Conservation (phyloP, 2,329 filamentous ascomycete species). For the Exophiala phaeomuriformis region DNA sequence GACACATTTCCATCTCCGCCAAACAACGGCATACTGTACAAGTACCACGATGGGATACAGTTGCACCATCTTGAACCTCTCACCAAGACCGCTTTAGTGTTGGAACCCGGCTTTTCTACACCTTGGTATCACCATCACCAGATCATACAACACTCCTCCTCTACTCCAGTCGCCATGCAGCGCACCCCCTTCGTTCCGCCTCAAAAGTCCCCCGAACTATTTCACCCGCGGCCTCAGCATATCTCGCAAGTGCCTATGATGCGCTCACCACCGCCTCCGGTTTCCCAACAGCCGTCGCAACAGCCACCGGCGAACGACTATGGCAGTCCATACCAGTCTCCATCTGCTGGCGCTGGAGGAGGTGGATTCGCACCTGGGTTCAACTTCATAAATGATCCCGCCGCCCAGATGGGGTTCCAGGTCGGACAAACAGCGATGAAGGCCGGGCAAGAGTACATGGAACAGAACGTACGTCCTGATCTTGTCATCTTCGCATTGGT, state of each 20-base stretch:
- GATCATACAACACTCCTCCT: not conserved
- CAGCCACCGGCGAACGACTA: conserved; percentile 37
- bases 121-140: not conserved
- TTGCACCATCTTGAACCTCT: not conserved
- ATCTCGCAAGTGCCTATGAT: conserved; percentile 96
- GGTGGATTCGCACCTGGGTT: conserved; percentile 42
- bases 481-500: not conserved
- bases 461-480: conserved; percentile 70
- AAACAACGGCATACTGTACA: not conserved
- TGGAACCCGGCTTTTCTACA: not conserved
- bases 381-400: conserved; percentile 91
- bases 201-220: conserved; percentile 77
- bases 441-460: conserved; percentile 87
- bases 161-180: conserved; percentile 59
- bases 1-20: not conserved
- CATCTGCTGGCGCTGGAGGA: conserved; percentile 27
- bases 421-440: conserved; percentile 87
- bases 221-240: conserved; percentile 96
- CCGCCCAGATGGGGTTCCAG: conserved; percentile 89
- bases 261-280: conserved; percentile 77
- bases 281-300: conserved; percentile 59
- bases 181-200: conserved; percentile 71
- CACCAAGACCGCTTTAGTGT: not conserved
- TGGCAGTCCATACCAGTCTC: conserved; percentile 46
- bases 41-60: not conserved